Conservation (phyloP, 2,329 filamentous ascomycete genomes). For the Geoglossum cookeanum region DNA sequence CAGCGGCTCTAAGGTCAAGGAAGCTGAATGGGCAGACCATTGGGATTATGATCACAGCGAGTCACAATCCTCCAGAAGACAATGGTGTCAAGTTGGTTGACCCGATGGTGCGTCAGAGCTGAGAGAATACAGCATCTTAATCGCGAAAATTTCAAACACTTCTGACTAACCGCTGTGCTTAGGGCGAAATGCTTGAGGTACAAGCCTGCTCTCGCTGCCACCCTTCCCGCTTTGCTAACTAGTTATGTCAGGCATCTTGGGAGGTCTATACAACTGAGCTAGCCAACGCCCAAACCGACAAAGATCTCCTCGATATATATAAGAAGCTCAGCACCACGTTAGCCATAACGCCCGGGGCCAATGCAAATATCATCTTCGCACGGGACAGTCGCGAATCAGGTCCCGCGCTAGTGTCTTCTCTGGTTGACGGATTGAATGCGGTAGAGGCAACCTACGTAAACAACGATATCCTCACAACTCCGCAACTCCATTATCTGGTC, state of each 20-base stretch:
- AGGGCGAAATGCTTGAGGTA: constrained; percentile 92
- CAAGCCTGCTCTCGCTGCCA: constrained; percentile 9
- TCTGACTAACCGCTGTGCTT: constrained; percentile 3
- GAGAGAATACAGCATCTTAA: no score
- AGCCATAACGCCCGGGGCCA: constrained; percentile 50
- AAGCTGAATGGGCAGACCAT: constrained; percentile 82
- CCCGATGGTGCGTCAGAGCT: constrained; percentile 43
- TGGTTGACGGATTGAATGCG: constrained; percentile 62
- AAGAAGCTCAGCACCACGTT: constrained; percentile 54
- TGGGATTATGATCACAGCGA: constrained; percentile 90
- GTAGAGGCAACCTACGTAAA: constrained; percentile 58
- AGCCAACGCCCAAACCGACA: constrained; percentile 63
- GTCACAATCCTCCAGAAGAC: constrained; percentile 76
- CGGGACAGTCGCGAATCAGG: constrained; percentile 89
- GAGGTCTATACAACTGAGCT: constrained; percentile 74
- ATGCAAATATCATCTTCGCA: constrained; percentile 71
- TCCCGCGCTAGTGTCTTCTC: constrained; percentile 58
- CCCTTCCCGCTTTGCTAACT: constrained; percentile 1
- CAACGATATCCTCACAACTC: constrained; percentile 83
- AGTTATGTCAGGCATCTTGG: constrained; percentile 47
- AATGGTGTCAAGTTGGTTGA: constrained; percentile 95
- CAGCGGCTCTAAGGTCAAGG: constrained; percentile 73
- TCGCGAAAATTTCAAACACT: neutral
- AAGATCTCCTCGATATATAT: constrained; percentile 59
- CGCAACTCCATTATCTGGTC: constrained; percentile 93